phyloP scores from a whole-genome alignment of 768 basidiomycete species.

The Tricholomella constricta region DNA sequence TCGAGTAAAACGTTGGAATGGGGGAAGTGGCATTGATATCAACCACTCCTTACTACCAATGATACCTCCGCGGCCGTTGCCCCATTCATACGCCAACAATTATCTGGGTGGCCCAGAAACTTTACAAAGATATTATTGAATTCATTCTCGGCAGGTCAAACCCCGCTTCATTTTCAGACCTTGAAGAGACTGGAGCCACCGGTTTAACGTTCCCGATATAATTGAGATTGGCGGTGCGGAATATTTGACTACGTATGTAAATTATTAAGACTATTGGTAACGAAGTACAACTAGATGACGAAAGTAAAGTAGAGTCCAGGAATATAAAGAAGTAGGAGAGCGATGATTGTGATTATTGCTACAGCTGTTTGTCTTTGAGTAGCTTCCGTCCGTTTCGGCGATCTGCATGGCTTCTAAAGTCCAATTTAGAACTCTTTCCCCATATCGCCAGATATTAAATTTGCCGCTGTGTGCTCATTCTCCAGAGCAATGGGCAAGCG shows the following conservation, averaged over 20 bases:
- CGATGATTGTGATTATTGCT: constrained; percentile 20
- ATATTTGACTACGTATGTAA: background rate
- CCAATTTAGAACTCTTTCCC: constrained; percentile 20
- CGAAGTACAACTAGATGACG: background rate
- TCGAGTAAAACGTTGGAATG: background rate
- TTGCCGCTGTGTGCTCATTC: background rate
- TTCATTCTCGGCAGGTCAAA: background rate
- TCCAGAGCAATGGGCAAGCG: background rate
- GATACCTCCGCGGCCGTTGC: constrained; percentile 9
- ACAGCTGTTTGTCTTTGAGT: no score
- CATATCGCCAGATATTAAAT: background rate
- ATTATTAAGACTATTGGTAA: background rate
- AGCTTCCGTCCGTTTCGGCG: constrained; percentile 33
- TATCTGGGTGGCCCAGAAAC: background rate
- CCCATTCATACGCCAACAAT: background rate
- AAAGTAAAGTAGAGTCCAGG: constrained; percentile 4
- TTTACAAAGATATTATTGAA: background rate
- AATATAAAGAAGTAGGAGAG: background rate
- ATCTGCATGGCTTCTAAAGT: constrained; percentile 21
- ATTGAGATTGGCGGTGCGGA: background rate
- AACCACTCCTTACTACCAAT: constrained; percentile 9
- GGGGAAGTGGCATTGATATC: background rate
- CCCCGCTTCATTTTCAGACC: background rate
- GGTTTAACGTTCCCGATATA: background rate
- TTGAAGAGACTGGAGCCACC: background rate